A percentile compares a stretch with the other conserved stretches of the same genome.
Conservation (phyloP, 208 protist genomes). For the Hexamita inflata region DNA sequence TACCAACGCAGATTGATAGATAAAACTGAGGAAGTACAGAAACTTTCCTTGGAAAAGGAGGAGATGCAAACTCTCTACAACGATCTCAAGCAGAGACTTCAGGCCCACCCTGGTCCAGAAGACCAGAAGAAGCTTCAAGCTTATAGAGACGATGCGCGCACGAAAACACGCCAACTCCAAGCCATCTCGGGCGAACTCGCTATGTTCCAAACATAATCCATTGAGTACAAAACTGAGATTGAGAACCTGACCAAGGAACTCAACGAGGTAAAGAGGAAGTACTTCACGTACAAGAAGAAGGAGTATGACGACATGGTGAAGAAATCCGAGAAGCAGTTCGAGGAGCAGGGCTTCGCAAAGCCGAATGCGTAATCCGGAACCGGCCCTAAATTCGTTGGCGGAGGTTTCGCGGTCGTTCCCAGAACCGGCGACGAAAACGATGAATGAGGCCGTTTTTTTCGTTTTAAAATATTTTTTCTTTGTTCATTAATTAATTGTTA, state of each 20-base stretch:
- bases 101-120: conserved; percentile 18
- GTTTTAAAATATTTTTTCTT: no score
- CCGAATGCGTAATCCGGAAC: not conserved
- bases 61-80: conserved; percentile 35
- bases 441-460: no score
- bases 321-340: not conserved
- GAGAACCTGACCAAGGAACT: conserved; percentile 20
- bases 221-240: conserved; percentile 17
- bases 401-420: no score
- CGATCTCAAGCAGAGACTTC: conserved; percentile 31
- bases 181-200: conserved; percentile 21
- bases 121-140: conserved; percentile 21
- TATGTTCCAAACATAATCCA: not conserved
- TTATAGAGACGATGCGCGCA: not conserved
- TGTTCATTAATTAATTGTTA: no score
- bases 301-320: not conserved
- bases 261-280: conserved; percentile 28
- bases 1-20: conserved; percentile 77
- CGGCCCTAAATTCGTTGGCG: conserved; percentile 9
- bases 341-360: not conserved
- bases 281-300: conserved; percentile 28
- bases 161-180: conserved; percentile 15
- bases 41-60: conserved; percentile 21
- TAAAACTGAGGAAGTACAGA: conserved; percentile 65
- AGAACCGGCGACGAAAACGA: no score